Evolutionary conservation across 257 asterid species (phyloP).

Genomic region (Nicotiana knightiana): DNA sequence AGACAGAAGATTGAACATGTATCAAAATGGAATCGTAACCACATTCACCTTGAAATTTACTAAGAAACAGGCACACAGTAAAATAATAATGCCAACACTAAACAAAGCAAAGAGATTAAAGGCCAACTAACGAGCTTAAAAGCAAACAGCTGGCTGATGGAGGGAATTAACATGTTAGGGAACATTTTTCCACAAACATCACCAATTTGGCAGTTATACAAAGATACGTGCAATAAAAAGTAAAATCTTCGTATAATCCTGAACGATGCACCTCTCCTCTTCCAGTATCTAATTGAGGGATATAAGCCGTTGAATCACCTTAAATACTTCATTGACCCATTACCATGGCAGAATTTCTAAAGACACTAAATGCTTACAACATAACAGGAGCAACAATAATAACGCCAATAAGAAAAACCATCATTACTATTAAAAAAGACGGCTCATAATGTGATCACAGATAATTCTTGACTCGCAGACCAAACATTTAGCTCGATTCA

Average conservation of each 20-base stretch:
- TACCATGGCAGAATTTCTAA: background rate
- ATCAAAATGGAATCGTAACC: too few relatives aligned
- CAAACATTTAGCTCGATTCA: background rate
- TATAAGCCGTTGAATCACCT: background rate
- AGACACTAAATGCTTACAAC: background rate
- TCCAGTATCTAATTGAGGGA: background rate
- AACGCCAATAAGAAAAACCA: background rate
- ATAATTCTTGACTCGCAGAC: background rate
- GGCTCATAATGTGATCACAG: background rate
- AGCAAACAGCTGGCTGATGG: too few relatives aligned
- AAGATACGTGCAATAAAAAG: background rate
- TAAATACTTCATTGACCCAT: background rate
- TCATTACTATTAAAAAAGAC: background rate
- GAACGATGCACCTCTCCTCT: background rate
- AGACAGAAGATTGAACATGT: too few relatives aligned
- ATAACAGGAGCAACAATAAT: background rate
- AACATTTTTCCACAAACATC: background rate
- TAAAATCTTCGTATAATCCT: background rate
- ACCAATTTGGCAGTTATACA: background rate
- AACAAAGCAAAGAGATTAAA: too few relatives aligned
- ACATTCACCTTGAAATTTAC: too few relatives aligned
- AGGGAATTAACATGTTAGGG: background rate
- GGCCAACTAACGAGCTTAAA: too few relatives aligned
- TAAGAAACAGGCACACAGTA: too few relatives aligned
- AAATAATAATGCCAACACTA: too few relatives aligned